Evolutionary conservation across 345 rosid species (phyloP).

Genomic region (Durio zibethinus): DNA sequence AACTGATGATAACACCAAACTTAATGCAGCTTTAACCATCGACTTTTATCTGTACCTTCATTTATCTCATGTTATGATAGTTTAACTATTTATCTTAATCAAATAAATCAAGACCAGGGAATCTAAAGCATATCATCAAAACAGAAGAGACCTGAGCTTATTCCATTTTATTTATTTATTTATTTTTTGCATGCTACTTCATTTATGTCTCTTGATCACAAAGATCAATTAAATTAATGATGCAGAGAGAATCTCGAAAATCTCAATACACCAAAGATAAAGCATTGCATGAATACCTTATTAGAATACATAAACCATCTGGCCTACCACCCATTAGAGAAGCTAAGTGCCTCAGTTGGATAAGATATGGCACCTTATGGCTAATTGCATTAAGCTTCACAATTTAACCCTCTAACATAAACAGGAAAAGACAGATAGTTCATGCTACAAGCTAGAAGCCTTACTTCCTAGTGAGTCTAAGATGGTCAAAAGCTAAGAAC

Average conservation of each 20-base stretch:
- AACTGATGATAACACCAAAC: neutral
- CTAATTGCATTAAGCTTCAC: neutral
- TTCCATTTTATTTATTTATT: neutral
- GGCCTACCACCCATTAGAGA: neutral
- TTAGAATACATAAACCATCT: neutral
- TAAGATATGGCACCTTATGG: neutral
- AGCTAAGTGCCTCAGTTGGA: neutral
- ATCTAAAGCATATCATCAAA: neutral
- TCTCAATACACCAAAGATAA: neutral
- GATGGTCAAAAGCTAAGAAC: neutral
- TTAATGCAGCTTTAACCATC: neutral
- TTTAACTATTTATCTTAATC: constrained; percentile 1
- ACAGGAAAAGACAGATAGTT: neutral
- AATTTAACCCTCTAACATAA: neutral
- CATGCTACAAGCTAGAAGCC: neutral
- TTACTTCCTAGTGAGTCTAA: neutral
- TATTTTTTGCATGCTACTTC: neutral
- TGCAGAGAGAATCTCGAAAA: neutral
- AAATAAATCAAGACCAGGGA: neutral
- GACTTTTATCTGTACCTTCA: neutral
- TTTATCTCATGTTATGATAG: neutral
- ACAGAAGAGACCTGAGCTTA: neutral
- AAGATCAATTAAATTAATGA: neutral
- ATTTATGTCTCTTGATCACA: neutral
- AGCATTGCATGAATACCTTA: neutral